These are phyloP conservation scores for Globisporangium spiculum DNA, from an alignment of 352 stramenopile species.

Conservation along the genomic window DNA sequence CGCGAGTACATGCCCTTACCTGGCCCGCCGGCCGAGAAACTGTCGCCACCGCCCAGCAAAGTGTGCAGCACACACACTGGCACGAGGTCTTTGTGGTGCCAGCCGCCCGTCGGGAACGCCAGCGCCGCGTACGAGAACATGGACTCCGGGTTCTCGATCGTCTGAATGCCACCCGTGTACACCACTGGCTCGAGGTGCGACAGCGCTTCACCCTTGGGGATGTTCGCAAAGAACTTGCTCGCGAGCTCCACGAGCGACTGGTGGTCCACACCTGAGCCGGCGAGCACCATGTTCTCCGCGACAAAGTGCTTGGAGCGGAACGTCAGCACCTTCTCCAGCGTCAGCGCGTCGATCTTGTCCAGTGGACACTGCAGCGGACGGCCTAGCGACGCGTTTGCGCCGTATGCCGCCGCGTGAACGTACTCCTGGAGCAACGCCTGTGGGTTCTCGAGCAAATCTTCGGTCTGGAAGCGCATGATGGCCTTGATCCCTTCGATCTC, in stretches of 20 bases:
- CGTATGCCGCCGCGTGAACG: slow-evolving; percentile 89
- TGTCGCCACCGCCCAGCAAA: slow-evolving; percentile 96
- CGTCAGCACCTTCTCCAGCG: slow-evolving; percentile 61
- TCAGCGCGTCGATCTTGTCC: slow-evolving; percentile 77
- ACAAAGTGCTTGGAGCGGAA: slow-evolving; percentile 83
- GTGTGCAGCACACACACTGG: slow-evolving; percentile 97
- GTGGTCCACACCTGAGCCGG: slow-evolving; percentile 95
- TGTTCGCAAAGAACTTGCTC: slow-evolving; percentile 85
- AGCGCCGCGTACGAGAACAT: slow-evolving; percentile 91
- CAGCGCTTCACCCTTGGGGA: slow-evolving; percentile 33
- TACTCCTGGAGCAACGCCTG: slow-evolving; percentile 79
- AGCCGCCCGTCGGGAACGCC: slow-evolving; percentile 95
- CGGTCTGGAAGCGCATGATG: slow-evolving; percentile 93
- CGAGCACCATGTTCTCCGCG: slow-evolving; percentile 89
- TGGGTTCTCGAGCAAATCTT: slow-evolving; percentile 90
- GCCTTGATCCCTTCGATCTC: slow-evolving; percentile 92
- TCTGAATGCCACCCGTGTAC: slow-evolving; percentile 71
- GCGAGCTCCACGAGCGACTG: slow-evolving; percentile 89
- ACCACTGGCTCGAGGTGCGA: slow-evolving; percentile 42
- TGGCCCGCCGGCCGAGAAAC: slow-evolving; percentile 98
- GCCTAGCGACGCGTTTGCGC: slow-evolving; percentile 62
- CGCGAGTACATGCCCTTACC: slow-evolving; percentile 99
- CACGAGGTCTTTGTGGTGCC: slow-evolving; percentile 96
- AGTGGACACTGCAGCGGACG: slow-evolving; percentile 77
- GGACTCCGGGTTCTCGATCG: slow-evolving; percentile 64